Percentiles rank a stretch among this genome's conserved stretches.
phyloP scores from a whole-genome alignment of 257 asterid species.

The Nicotiana knightiana region DNA sequence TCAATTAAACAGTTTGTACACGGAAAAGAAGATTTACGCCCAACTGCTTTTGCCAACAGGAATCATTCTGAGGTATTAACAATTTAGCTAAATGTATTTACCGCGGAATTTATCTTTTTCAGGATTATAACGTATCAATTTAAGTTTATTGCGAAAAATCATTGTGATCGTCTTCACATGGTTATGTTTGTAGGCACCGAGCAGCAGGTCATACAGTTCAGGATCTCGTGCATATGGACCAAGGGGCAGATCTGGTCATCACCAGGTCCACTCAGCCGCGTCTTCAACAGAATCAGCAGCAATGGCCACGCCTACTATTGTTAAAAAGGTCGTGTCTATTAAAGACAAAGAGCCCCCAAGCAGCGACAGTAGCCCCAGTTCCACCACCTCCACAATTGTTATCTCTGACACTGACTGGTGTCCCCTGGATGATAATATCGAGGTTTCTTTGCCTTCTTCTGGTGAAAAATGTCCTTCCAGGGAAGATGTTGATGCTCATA shows the following conservation, averaged over 20 bases:
- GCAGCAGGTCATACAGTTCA: constrained; percentile 35
- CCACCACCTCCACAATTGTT: constrained; percentile 7
- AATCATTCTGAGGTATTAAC: constrained; percentile 44
- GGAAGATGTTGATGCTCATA: constrained; percentile 40
- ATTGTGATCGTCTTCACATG: constrained; percentile 3
- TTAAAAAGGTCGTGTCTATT: background rate
- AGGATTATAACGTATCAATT: background rate
- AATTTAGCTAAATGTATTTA: constrained; percentile 1
- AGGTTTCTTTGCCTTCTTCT: constrained; percentile 27
- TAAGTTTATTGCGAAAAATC: background rate
- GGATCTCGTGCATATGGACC: constrained; percentile 41
- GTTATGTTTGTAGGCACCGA: constrained; percentile 32
- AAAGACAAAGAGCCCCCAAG: background rate
- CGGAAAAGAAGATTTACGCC: constrained; percentile 52
- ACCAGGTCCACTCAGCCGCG: constrained; percentile 25
- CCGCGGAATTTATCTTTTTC: background rate
- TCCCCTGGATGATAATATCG: constrained; percentile 59
- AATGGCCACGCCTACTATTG: background rate
- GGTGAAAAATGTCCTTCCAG: constrained; percentile 23
- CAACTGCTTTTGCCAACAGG: constrained; percentile 30
- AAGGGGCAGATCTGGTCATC: constrained; percentile 28
- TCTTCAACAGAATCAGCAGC: background rate
- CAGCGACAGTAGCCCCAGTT: constrained; percentile 17
- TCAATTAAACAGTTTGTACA: constrained; percentile 46
- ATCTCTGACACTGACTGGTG: constrained; percentile 37